Evolutionary conservation across 768 basidiomycete genomes (phyloP).

Genomic region (Suillus spraguei): DNA sequence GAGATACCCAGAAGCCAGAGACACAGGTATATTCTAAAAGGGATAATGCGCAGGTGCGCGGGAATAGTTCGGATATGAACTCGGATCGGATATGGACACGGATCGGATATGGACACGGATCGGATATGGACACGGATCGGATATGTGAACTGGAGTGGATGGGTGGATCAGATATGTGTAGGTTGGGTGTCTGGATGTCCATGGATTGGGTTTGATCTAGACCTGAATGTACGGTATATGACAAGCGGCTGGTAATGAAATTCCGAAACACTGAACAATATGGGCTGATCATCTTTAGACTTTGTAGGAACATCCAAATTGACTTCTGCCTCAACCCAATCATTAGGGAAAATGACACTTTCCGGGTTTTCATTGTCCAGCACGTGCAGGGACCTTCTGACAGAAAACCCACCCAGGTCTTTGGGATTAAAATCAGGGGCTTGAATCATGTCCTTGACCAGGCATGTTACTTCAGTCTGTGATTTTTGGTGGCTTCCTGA

Average conservation of each 20-base stretch:
- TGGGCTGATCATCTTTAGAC: not conserved
- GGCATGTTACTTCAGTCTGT: not conserved
- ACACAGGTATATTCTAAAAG: too few relatives aligned
- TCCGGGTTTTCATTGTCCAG: not conserved
- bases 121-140: too few relatives aligned
- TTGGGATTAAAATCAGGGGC: conserved; percentile 5
- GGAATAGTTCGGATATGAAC: too few relatives aligned
- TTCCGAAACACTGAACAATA: conserved; percentile 12
- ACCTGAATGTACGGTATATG: too few relatives aligned
- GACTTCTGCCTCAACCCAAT: conserved; percentile 15
- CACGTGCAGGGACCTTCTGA: not conserved
- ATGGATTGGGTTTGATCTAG: too few relatives aligned
- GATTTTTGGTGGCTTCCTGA: conserved; percentile 6
- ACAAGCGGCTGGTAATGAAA: conserved; percentile 19
- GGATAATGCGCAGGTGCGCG: too few relatives aligned
- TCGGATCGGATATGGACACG: too few relatives aligned
- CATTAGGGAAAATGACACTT: not conserved
- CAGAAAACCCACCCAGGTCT: conserved; percentile 9
- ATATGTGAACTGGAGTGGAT: too few relatives aligned
- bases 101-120: too few relatives aligned
- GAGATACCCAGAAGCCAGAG: too few relatives aligned
- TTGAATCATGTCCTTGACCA: conserved; percentile 12
- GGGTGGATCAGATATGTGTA: too few relatives aligned
- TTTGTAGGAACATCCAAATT: not conserved
- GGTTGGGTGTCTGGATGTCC: too few relatives aligned